Evolutionary conservation across 2,329 filamentous ascomycete genomes (phyloP), one percentile per base, ranked within the genome.

Genomic region (Akanthomyces muscarius): DNA sequence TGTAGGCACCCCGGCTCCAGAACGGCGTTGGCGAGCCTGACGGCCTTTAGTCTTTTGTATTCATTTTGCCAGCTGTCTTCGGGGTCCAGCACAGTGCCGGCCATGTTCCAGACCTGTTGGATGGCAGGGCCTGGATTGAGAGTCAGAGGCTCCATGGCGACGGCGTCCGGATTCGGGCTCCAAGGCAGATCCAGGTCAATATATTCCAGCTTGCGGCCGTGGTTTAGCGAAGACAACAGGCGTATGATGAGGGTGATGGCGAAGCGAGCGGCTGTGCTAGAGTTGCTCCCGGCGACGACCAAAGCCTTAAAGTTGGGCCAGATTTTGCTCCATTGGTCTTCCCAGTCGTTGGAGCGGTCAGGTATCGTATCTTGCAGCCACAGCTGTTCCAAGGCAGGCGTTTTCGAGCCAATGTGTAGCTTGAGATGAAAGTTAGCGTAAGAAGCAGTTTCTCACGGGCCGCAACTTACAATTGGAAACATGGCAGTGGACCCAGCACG

Each of bases 281-380:
- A 68, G 63, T 13, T 65, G 62, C 23, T 61, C 36, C 44, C 72
- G 14, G 62, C 65, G 23, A 71, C 66, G 25, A 71, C 66, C 18
- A 77, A 62, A 1, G 66, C 71, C 55, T 71, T 71, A 41, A 78
- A 69, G 13, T 69, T 64, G 21, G 62, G 62, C 74, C 74, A 77
- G 16, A 71, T 45, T 6, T 56, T 48, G 36, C 69, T 62, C 57
- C 71, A 67, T 23, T 62, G 50, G 3, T 68, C 58, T 38, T 56
- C 30, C 65, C 64, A 69, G 38, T 57, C 42, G 53, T 30, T 18
- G 10, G 57, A 36, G 1, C 28, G 45, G 28, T 64, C 65, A 11
- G 73, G 64, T 8, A 69, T 66, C 2, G 72, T 65, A 10, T 71
- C 71, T 25, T 68, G 67, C 38, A 76, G 63, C 66, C 68, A 72